Percentiles rank a stretch among this genome's conserved stretches.
Conservation (phyloP, 805 yeast species). For the Millerozyma miso region DNA sequence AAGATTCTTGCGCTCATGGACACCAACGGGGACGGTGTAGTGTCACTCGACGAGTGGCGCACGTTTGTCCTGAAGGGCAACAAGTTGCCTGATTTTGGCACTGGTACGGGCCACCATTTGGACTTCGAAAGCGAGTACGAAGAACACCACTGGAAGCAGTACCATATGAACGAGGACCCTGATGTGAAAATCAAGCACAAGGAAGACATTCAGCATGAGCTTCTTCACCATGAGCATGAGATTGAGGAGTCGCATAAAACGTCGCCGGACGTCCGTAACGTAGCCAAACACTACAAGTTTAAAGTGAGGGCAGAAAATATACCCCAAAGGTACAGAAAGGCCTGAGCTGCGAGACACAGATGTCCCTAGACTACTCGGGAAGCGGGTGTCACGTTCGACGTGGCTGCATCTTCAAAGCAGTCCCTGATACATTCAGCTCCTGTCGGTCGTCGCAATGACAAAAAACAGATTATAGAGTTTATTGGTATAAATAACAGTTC, state of each 20-base stretch:
- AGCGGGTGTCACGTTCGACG: no score
- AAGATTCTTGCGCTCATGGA: slow-evolving; percentile 61
- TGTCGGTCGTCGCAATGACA: no score
- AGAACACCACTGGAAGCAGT: slow-evolving; percentile 89
- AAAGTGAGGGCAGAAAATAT: slow-evolving; percentile 28
- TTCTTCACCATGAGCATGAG: slow-evolving; percentile 81
- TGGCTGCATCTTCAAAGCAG: no score
- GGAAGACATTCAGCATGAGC: slow-evolving; percentile 86
- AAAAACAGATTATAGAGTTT: no score
- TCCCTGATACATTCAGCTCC: no score
- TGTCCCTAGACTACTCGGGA: no score
- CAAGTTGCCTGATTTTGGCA: slow-evolving; percentile 84
- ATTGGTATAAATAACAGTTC: no score
- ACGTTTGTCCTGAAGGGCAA: slow-evolving; percentile 58
- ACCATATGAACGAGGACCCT: slow-evolving; percentile 74
- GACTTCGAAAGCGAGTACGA: slow-evolving; percentile 93
- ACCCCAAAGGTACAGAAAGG: slow-evolving; percentile 25
- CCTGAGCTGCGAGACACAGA: not conserved
- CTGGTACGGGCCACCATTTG: slow-evolving; percentile 91
- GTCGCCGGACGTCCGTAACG: slow-evolving; percentile 22
- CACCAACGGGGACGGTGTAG: slow-evolving; percentile 57
- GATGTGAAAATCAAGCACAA: slow-evolving; percentile 75
- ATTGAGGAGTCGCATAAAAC: slow-evolving; percentile 52
- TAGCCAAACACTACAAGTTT: slow-evolving; percentile 26
- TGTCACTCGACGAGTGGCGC: slow-evolving; percentile 68